Base-by-base conservation (phyloP, 202 grass and related monocot species). In the Bolboschoenoplectus hybrid region DNA sequence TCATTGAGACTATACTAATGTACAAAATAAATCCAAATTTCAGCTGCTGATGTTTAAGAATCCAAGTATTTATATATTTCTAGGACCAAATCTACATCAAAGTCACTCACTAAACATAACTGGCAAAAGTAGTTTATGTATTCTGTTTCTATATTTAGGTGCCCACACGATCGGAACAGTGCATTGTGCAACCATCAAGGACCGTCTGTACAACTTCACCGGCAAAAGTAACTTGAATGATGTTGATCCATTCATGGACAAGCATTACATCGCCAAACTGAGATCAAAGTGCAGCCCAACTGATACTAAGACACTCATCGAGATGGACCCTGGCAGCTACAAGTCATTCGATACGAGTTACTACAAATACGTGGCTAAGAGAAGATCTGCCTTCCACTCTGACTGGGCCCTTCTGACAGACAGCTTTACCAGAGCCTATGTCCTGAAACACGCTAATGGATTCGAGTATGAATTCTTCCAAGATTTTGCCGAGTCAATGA, bases 321-420 rank as follows among this genome's bases (percentile, higher is more conserved):
- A 90, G 76, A 94, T 92, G 90, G 92, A 90, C 63, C 90, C 92
- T 0, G 90, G 88, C 19, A 92, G 90, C 85, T 87, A 78, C 81
- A 92, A 75, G 57, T 89, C 89, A 13, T 94, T 94, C 26, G 93
- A 94, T 66, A 87, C 85, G 0, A 78, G 68, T 43, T 94, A 94
- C 88, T 94, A 84, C 71, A 86, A 86, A 64, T 58, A 87, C 0
- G 85, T 94, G 34, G 61, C 85, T 39, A 82, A 86, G 70, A 53
- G 72, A 44, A 81, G 82, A 77, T 90, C 88, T 0, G 71, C 91
- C 16, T 92, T 94, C 82, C 77, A 75, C 88, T 94, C 94, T 45
- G 94, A 97, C 67, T 80, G 85, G 19, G 66, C 89, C 2, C 91
- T 97, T 3, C 82, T 94, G 19, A 55, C 45, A 1, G 62, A 94